These are phyloP conservation scores for Lagenidium sp. DNA, from an alignment of 352 stramenopile genomes.

Conservation along the genomic window DNA sequence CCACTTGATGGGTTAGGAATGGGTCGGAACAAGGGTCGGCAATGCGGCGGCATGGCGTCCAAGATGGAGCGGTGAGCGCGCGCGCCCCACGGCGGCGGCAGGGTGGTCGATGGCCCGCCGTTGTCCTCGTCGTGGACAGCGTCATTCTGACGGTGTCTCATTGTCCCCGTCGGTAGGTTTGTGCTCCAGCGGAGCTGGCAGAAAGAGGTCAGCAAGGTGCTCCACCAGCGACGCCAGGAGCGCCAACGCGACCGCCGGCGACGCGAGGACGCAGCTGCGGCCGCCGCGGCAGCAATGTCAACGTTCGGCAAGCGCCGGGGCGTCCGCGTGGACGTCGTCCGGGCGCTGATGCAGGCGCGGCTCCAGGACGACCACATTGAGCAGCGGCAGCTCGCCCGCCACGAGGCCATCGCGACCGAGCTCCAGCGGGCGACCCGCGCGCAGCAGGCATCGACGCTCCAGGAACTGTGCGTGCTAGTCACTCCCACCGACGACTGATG, in stretches of 20 bases:
- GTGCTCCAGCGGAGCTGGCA: constrained; percentile 53
- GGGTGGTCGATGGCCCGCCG: neutral
- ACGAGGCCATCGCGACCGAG: constrained; percentile 47
- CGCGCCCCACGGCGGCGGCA: neutral
- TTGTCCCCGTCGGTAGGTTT: constrained; percentile 23
- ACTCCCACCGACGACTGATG: too few species aligned
- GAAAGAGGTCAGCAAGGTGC: constrained; percentile 39
- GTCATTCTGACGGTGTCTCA: too few species aligned
- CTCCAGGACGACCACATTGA: constrained; percentile 73
- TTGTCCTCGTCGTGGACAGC: too few species aligned
- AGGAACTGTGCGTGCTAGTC: constrained; percentile 41
- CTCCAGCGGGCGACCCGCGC: constrained; percentile 27
- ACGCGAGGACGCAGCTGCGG: constrained; percentile 19
- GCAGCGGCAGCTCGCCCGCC: constrained; percentile 48
- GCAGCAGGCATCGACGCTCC: constrained; percentile 16
- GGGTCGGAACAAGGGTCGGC: constrained; percentile 65
- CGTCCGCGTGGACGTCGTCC: constrained; percentile 58
- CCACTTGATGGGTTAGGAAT: too few species aligned
- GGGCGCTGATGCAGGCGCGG: constrained; percentile 57
- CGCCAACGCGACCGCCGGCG: constrained; percentile 37
- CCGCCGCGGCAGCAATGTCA: constrained; percentile 15
- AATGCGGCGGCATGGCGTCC: constrained; percentile 58
- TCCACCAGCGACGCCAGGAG: constrained; percentile 31
- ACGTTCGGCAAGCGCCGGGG: too few species aligned
- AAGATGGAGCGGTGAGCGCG: constrained; percentile 56